Base-by-base conservation (phyloP, 495 filamentous ascomycete species). In the Xylaria flabelliformis region DNA sequence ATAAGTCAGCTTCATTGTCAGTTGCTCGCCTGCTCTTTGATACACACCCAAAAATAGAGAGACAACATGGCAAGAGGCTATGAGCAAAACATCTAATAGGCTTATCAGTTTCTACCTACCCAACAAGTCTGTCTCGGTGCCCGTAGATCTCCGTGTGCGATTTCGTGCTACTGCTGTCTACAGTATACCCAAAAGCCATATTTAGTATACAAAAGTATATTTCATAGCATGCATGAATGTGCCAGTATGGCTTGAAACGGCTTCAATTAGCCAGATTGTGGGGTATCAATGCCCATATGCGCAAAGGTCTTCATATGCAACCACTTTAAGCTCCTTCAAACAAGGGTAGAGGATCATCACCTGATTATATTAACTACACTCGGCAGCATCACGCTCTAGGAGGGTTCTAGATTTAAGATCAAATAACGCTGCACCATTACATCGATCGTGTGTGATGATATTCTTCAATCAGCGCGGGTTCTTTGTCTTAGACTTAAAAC, bases 181-280 rank as follows among this genome's bases (percentile, higher is more conserved):
- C 19, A 58, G 8, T 53, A 53, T 10, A 24, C 21, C 55, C 34
- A 15, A 34, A 36, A 9, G 39, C 56, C 56, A 61, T 61, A 61
- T 61, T 61, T 61, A 61, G 58, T 39, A 61, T 19, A 61, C 17
- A 9, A 15, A 4, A 39, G 32, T 39, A 61, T 44, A 41, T 15
- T 44, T 44, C n/a, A 39, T 39, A 39, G 36, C 29, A 51, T 44
- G 65, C 65, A 67, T 67, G 8, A 67, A 67, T 44, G 65, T 21
- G 65, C 50, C 65, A 36, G 13, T 56, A 56, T 15, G 32, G 48
- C 48, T 67, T 46, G 67, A 53, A 70, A 70, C 44, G 17, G 59
- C 55, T 48, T 36, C 29, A 51, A 62, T 61, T 64, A 70, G 68
- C 58, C 68, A 70, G 58, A 63, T 63, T 53, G 53, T 70, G 68